Percentiles rank a stretch among this genome's conserved stretches.
Evolutionary conservation across 345 rosid species (phyloP).

Genomic region (Bruguiera parviflora): DNA sequence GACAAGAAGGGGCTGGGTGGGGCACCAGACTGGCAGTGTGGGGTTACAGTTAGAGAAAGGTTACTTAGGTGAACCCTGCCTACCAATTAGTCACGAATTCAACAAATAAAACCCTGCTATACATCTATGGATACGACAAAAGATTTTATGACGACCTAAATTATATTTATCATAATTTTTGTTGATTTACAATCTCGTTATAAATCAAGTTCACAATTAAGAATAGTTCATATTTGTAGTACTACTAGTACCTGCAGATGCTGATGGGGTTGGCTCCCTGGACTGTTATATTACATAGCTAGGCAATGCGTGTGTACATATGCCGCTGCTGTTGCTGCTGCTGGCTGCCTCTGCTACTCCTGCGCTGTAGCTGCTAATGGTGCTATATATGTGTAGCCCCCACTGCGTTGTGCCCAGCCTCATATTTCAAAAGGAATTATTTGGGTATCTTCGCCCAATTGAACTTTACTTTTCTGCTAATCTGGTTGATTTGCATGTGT

Average conservation of each 20-base stretch:
- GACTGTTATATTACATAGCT: neutral
- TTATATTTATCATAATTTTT: too few species aligned
- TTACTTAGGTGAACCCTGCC: too few species aligned
- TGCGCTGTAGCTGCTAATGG: neutral
- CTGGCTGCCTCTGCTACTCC: neutral
- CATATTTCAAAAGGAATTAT: constrained; percentile 28
- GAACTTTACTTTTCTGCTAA: constrained; percentile 25
- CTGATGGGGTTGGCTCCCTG: neutral
- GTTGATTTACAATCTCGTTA: too few species aligned
- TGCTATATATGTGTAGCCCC: constrained; percentile 10
- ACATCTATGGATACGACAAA: too few species aligned
- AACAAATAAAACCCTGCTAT: too few species aligned
- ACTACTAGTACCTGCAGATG: neutral
- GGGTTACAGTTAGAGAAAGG: constrained; percentile 2
- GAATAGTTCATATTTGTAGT: too few species aligned
- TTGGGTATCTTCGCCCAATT: constrained; percentile 26
- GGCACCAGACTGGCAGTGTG: constrained; percentile 20
- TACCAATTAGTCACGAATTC: too few species aligned
- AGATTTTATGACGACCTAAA: too few species aligned
- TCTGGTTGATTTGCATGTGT: constrained; percentile 38
- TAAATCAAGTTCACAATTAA: too few species aligned
- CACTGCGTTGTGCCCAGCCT: neutral
- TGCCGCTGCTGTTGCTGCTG: constrained; percentile 4
- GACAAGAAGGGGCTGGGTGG: constrained; percentile 4
- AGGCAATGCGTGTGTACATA: neutral